A percentile compares a stretch with the other conserved stretches of the same genome.
phyloP scores from a whole-genome alignment of 306 rosid species.

The Dalbergia cultrata region DNA sequence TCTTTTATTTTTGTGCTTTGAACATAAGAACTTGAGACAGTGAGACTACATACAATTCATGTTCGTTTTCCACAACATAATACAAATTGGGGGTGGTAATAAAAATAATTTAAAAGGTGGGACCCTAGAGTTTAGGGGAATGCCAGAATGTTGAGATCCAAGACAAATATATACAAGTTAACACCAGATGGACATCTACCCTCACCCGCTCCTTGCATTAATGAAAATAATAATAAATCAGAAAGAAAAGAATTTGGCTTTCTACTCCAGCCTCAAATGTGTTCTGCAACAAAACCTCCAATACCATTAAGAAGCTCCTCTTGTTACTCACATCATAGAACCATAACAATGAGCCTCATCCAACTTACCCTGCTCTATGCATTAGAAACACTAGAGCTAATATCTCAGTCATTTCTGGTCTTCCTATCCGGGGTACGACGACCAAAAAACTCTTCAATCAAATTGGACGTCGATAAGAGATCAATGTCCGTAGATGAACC shows the following conservation, averaged over 20 bases:
- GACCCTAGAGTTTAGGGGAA: background rate
- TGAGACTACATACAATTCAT: background rate
- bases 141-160: conserved; percentile 14
- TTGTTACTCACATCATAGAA: background rate
- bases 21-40: too few species aligned
- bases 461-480: conserved; percentile 62
- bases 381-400: conserved; percentile 26
- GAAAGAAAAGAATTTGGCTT: conserved; percentile 37
- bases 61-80: background rate
- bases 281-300: conserved; percentile 28
- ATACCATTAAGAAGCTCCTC: background rate
- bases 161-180: conserved; percentile 35
- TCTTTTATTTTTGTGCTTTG: too few species aligned
- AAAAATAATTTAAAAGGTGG: background rate
- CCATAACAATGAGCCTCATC: background rate
- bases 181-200: background rate
- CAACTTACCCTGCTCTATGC: background rate
- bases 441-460: conserved; percentile 67
- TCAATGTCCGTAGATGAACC: conserved; percentile 51
- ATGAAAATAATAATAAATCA: conserved; percentile 5
- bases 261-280: conserved; percentile 8
- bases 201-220: background rate
- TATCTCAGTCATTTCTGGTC: conserved; percentile 43
- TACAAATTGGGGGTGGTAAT: background rate
- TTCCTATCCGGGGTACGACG: conserved; percentile 49